A percentile compares a stretch with the other conserved stretches of the same genome.
These are phyloP conservation scores for Kalmusia sp. DNA, from an alignment of 2,329 filamentous ascomycete species.

Conservation along the genomic window DNA sequence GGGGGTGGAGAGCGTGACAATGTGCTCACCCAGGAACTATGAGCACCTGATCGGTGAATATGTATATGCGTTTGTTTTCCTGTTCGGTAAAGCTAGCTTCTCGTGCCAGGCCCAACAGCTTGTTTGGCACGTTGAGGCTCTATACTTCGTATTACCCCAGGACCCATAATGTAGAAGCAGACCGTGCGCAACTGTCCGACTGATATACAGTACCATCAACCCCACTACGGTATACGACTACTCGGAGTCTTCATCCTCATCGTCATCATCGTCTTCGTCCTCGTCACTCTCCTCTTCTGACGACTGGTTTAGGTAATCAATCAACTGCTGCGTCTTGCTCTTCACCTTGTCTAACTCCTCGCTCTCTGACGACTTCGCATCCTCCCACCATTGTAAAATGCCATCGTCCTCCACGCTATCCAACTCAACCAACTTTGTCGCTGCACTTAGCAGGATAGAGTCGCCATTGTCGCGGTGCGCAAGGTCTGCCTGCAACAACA, in stretches of 20 bases:
- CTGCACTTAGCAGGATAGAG: constrained; percentile 74
- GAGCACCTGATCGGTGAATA: too few relatives aligned
- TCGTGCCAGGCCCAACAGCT: too few relatives aligned
- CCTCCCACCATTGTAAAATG: constrained; percentile 86
- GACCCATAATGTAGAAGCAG: too few relatives aligned
- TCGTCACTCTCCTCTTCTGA: constrained; percentile 74
- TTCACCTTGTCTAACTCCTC: constrained; percentile 75
- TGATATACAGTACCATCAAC: background rate
- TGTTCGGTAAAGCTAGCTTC: too few relatives aligned
- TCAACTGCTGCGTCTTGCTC: constrained; percentile 76
- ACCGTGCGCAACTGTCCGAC: background rate
- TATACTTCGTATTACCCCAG: too few relatives aligned
- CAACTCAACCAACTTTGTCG: constrained; percentile 83
- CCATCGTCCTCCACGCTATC: constrained; percentile 91
- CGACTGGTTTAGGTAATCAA: constrained; percentile 81
- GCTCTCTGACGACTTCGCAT: constrained; percentile 70
- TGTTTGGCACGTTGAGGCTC: too few relatives aligned
- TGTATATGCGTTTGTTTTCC: too few relatives aligned
- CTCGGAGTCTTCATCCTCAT: constrained; percentile 45
- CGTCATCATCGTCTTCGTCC: constrained; percentile 62
- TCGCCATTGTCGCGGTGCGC: constrained; percentile 69
- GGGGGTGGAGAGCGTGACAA: too few relatives aligned
- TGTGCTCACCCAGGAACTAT: too few relatives aligned
- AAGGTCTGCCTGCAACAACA: constrained; percentile 83
- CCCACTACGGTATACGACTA: constrained; percentile 15